Percentiles rank a stretch among this genome's conserved stretches.
Evolutionary conservation across 129 eudicot genomes (phyloP).

Genomic region (Smallanthus sonchifolius): DNA sequence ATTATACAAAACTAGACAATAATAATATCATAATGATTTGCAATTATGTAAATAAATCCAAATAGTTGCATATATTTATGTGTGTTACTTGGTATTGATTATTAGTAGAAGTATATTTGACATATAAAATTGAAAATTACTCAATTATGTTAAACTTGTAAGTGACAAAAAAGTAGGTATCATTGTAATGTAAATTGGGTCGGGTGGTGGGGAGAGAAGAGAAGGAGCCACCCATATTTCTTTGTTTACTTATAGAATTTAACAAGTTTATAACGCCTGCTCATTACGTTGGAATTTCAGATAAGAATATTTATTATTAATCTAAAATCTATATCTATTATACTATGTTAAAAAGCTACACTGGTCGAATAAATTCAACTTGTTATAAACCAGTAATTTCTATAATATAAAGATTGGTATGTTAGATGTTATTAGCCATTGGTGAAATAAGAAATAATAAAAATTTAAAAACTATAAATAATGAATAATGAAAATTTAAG

Average conservation of each 20-base stretch:
- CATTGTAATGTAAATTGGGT: background rate
- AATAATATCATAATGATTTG: slow-evolving; percentile 10
- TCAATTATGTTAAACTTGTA: background rate
- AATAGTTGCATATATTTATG: background rate
- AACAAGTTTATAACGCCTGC: background rate
- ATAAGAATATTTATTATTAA: background rate
- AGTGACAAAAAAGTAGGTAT: background rate
- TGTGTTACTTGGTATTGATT: background rate
- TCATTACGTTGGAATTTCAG: background rate
- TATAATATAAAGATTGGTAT: no score
- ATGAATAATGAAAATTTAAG: no score
- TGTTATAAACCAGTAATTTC: no score
- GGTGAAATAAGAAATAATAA: no score
- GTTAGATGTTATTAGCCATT: no score
- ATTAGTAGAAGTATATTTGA: background rate
- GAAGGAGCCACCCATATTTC: background rate
- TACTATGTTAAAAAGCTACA: no score
- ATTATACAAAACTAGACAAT: slow-evolving; percentile 6
- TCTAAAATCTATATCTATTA: no score
- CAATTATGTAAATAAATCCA: background rate
- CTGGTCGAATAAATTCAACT: no score
- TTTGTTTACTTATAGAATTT: background rate
- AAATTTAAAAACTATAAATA: no score
- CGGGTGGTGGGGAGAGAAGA: background rate
- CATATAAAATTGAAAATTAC: background rate